phyloP scores from a whole-genome alignment of 345 rosid species.

The Syzygium grande region DNA sequence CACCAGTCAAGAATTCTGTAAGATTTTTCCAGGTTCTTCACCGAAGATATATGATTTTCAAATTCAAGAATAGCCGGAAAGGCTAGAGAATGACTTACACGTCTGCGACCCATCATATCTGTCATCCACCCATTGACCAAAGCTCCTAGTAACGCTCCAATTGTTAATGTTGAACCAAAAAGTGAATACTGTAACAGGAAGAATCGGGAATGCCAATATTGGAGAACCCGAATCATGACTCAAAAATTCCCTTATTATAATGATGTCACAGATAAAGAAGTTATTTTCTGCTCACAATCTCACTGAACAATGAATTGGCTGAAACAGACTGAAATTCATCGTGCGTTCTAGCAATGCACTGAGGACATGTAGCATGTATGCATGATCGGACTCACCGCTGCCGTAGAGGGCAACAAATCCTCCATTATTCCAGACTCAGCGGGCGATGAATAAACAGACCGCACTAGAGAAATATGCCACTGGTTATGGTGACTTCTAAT shows the following conservation, averaged over 20 bases:
- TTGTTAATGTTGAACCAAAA: conserved; percentile 22
- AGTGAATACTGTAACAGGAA: conserved; percentile 22
- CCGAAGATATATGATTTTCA: neutral
- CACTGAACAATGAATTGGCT: no score
- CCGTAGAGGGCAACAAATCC: no score
- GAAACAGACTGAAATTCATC: no score
- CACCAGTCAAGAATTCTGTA: neutral
- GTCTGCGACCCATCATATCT: conserved; percentile 23
- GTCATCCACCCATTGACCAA: conserved; percentile 19
- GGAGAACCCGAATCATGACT: neutral
- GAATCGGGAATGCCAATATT: neutral
- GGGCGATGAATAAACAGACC: no score
- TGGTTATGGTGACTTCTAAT: no score
- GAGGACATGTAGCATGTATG: no score
- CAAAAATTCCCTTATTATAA: neutral
- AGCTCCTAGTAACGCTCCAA: conserved; percentile 28
- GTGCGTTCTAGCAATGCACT: no score
- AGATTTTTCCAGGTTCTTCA: neutral
- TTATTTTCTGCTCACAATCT: no score
- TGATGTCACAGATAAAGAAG: no score
- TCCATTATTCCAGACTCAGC: no score
- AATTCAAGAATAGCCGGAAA: neutral
- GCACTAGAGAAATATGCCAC: no score
- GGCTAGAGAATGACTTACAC: conserved; percentile 7
- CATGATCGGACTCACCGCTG: no score